Conservation (phyloP, 2,329 filamentous ascomycete species). For the Trichothecium roseum region DNA sequence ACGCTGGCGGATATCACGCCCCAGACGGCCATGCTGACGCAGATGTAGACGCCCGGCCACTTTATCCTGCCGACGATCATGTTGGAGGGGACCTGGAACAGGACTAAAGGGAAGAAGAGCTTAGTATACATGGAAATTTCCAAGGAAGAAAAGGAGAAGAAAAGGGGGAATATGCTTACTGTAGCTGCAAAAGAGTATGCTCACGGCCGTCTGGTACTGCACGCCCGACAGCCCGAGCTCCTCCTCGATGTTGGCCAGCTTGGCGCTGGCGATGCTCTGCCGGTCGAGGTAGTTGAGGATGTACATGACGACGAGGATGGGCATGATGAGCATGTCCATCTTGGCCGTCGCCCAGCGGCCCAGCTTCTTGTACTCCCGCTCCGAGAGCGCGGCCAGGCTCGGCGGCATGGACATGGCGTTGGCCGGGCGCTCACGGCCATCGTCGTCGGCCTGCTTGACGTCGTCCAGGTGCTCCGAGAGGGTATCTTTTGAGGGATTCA, state of each 20-base stretch:
- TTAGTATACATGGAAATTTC: no score
- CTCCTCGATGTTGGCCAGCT: slow-evolving; percentile 26
- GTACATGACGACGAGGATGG: slow-evolving; percentile 21
- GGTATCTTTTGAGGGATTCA: no score
- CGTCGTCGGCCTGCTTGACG: no score
- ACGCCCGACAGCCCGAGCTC: slow-evolving; percentile 24
- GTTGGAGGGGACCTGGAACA: slow-evolving; percentile 25
- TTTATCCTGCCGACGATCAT: slow-evolving; percentile 36
- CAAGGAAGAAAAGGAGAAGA: no score
- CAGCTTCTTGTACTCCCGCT: slow-evolving; percentile 4
- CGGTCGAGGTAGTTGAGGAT: slow-evolving; percentile 30
- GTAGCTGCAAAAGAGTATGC: slow-evolving; percentile 26
- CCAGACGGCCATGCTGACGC: slow-evolving; percentile 27
- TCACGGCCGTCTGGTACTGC: slow-evolving; percentile 27
- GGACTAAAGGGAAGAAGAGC: no score
- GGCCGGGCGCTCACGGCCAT: no score
- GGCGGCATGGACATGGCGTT: no score
- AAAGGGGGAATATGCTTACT: no score
- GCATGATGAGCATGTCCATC: slow-evolving; percentile 18
- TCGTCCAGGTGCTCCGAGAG: no score
- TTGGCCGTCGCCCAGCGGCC: slow-evolving; percentile 11
- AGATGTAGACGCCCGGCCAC: slow-evolving; percentile 26
- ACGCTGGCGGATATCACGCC: slow-evolving; percentile 30
- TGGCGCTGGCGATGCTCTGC: slow-evolving; percentile 24
- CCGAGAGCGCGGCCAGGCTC: background rate